These are phyloP conservation scores for Stachybotrys chlorohalonatus DNA, from an alignment of 2,329 filamentous ascomycete genomes.

Conservation along the genomic window DNA sequence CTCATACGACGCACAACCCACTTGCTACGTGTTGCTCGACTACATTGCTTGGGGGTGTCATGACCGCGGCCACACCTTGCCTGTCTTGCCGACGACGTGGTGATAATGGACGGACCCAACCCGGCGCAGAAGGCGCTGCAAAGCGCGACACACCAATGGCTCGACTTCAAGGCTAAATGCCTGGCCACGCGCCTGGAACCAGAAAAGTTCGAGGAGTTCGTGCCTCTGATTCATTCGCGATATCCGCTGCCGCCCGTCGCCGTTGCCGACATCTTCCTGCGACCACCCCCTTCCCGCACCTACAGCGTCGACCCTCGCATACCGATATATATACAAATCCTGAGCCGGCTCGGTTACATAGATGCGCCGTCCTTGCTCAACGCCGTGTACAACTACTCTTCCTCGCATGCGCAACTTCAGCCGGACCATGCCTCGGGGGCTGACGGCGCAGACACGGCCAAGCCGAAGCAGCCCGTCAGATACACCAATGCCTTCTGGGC, in stretches of 20 bases:
- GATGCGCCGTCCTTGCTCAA: constrained; percentile 46
- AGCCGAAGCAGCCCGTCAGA: constrained; percentile 12
- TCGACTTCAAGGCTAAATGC: constrained; percentile 40
- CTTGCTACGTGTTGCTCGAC: neutral
- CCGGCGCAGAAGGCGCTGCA: constrained; percentile 13
- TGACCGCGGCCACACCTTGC: neutral
- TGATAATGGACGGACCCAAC: constrained; percentile 16
- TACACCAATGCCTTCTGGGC: constrained; percentile 52
- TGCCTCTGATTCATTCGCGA: constrained; percentile 38
- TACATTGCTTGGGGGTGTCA: neutral
- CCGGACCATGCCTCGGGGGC: neutral
- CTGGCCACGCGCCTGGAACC: constrained; percentile 41
- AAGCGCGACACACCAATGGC: constrained; percentile 33
- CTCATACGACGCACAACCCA: neutral
- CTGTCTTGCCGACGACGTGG: neutral
- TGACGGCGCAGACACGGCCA: constrained; percentile 1
- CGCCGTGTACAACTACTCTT: constrained; percentile 48
- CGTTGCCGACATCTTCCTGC: constrained; percentile 50
- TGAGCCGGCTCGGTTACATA: constrained; percentile 41
- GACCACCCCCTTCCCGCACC: constrained; percentile 37
- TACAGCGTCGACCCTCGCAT: constrained; percentile 50
- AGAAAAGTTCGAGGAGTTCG: constrained; percentile 43
- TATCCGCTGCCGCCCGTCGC: constrained; percentile 40
- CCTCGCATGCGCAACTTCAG: constrained; percentile 28
- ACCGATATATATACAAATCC: constrained; percentile 47